These are phyloP conservation scores for Vaccinium macrocarpon DNA, from an alignment of 148 eudicot species.

Conservation along the genomic window DNA sequence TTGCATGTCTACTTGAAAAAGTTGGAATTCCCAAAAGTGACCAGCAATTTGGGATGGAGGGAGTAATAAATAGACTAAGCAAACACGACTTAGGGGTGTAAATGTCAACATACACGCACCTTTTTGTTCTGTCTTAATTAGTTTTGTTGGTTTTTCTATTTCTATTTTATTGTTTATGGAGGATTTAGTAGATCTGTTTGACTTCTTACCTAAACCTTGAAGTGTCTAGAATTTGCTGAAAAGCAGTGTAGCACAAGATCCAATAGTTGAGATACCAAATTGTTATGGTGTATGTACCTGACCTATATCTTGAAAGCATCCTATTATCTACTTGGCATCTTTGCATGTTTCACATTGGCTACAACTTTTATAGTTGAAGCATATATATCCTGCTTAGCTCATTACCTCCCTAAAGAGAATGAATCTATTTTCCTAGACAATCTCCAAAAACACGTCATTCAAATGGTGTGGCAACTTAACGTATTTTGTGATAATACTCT, in stretches of 20 bases:
- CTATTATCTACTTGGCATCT: not conserved
- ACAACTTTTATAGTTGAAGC: not conserved
- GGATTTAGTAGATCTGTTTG: not conserved
- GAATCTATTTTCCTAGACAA: not conserved
- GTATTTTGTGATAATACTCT: not conserved
- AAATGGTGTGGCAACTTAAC: not conserved
- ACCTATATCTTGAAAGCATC: not conserved
- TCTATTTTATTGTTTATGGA: not conserved
- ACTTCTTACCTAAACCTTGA: not conserved
- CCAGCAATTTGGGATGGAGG: too few relatives aligned
- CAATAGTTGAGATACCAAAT: not conserved
- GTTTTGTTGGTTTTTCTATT: conserved; percentile 10
- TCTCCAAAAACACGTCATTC: not conserved
- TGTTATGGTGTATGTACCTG: not conserved
- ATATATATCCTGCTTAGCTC: not conserved
- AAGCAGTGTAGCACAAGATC: not conserved
- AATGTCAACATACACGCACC: not conserved
- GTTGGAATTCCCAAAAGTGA: too few relatives aligned
- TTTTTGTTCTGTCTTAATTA: not conserved
- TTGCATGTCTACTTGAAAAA: too few relatives aligned
- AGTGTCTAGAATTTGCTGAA: not conserved
- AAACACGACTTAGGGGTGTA: not conserved
- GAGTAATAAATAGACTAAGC: not conserved
- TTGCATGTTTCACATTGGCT: not conserved
- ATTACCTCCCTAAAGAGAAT: not conserved